Conservation (phyloP, 495 filamentous ascomycete species). For the Trichoderma virens region DNA sequence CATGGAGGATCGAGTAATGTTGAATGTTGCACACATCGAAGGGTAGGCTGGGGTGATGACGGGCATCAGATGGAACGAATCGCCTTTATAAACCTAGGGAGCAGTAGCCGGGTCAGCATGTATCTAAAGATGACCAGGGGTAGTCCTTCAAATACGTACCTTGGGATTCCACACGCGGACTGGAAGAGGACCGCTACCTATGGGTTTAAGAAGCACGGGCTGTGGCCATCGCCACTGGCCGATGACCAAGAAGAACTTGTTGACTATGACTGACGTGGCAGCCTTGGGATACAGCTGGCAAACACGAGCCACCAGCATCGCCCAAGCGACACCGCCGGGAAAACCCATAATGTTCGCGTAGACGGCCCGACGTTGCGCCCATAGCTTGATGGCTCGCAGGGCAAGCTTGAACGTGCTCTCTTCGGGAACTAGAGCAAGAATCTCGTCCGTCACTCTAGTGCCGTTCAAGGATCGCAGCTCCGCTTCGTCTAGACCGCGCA, state of each 20-base stretch:
- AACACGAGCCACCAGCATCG: slow-evolving; percentile 90
- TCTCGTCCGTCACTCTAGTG: slow-evolving; percentile 86
- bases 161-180: slow-evolving; percentile 92
- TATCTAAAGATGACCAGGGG: neutral
- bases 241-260: slow-evolving; percentile 92
- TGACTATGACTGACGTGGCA: slow-evolving; percentile 71
- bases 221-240: slow-evolving; percentile 88
- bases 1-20: slow-evolving; percentile 80
- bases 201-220: slow-evolving; percentile 79
- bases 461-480: slow-evolving; percentile 88
- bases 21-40: slow-evolving; percentile 94
- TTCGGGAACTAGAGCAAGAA: slow-evolving; percentile 81
- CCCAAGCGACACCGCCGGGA: slow-evolving; percentile 95
- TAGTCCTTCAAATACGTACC: slow-evolving; percentile 37
- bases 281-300: slow-evolving; percentile 97
- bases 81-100: slow-evolving; percentile 65
- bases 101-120: slow-evolving; percentile 26
- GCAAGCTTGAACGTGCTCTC: slow-evolving; percentile 80
- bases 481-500: slow-evolving; percentile 77
- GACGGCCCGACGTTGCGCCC: slow-evolving; percentile 87
- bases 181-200: slow-evolving; percentile 73
- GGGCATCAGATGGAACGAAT: slow-evolving; percentile 85
- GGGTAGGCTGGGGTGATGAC: slow-evolving; percentile 96
- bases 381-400: slow-evolving; percentile 85
- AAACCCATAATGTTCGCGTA: slow-evolving; percentile 95